Conservation (phyloP, 108 stramenopile genomes). For the Thalassiosira profunda region DNA sequence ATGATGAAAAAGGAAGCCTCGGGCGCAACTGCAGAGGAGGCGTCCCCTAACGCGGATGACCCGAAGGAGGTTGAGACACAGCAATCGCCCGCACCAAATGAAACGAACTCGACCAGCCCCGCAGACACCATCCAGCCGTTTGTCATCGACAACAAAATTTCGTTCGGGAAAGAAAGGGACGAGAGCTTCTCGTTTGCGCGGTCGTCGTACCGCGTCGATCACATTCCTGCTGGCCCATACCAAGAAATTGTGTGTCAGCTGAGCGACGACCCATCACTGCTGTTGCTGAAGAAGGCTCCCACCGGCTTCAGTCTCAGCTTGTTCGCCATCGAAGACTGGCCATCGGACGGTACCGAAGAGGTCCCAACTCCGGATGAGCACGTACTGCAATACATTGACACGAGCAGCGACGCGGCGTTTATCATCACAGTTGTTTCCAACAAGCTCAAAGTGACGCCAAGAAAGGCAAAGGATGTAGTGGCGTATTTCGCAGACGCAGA, state of each 20-base stretch:
- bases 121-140: slow-evolving; percentile 4
- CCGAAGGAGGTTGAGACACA: too few relatives aligned
- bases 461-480: background rate
- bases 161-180: slow-evolving; percentile 17
- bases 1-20: background rate
- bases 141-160: slow-evolving; percentile 28
- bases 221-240: slow-evolving; percentile 58
- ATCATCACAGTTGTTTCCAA: background rate
- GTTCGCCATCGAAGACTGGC: slow-evolving; percentile 45
- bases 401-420: slow-evolving; percentile 5
- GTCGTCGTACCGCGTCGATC: slow-evolving; percentile 57
- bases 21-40: too few relatives aligned
- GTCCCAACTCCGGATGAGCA: background rate
- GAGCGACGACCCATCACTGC: slow-evolving; percentile 51
- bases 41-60: too few relatives aligned
- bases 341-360: slow-evolving; percentile 49
- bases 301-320: too few relatives aligned
- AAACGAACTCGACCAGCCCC: background rate
- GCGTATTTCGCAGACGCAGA: slow-evolving; percentile 4
- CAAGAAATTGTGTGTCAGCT: slow-evolving; percentile 54
- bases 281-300: slow-evolving; percentile 28
- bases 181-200: slow-evolving; percentile 54
- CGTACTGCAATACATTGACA: background rate
- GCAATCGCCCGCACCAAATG: too few relatives aligned
- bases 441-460: background rate